phyloP scores from a whole-genome alignment of 73 alveolate genomes.

The Paramecium caudatum region DNA sequence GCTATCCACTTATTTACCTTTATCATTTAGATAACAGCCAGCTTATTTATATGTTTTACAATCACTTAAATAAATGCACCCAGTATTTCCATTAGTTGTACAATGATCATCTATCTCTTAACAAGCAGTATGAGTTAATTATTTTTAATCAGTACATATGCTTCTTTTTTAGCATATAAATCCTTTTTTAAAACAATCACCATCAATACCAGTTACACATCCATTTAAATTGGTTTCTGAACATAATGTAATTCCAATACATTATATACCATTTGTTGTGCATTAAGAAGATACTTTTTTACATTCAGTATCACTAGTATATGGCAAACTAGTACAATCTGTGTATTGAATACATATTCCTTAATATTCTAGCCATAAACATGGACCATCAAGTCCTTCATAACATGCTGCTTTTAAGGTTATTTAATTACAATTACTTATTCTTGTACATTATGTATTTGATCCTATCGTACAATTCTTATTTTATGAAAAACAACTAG shows the following conservation, averaged over 20 bases:
- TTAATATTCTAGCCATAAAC: conserved; percentile 29
- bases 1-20: no score
- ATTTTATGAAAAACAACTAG: neutral
- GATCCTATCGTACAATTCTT: neutral
- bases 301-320: conserved; percentile 5
- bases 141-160: neutral
- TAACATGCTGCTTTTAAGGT: neutral
- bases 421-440: neutral
- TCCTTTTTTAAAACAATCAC: conserved; percentile 5
- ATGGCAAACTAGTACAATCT: neutral
- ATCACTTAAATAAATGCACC: conserved; percentile 35
- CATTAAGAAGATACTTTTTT: neutral
- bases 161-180: neutral
- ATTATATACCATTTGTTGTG: conserved; percentile 11
- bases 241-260: conserved; percentile 21
- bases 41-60: no score
- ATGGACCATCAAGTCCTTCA: conserved; percentile 46
- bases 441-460: neutral
- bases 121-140: conserved; percentile 21
- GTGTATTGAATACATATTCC: neutral
- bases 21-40: no score
- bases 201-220: conserved; percentile 55
- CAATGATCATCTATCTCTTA: neutral
- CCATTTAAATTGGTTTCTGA: neutral
- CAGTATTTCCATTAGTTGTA: conserved; percentile 16